Evolutionary conservation across 2,329 filamentous ascomycete species (phyloP).

Genomic region (Colletotrichum musicola): DNA sequence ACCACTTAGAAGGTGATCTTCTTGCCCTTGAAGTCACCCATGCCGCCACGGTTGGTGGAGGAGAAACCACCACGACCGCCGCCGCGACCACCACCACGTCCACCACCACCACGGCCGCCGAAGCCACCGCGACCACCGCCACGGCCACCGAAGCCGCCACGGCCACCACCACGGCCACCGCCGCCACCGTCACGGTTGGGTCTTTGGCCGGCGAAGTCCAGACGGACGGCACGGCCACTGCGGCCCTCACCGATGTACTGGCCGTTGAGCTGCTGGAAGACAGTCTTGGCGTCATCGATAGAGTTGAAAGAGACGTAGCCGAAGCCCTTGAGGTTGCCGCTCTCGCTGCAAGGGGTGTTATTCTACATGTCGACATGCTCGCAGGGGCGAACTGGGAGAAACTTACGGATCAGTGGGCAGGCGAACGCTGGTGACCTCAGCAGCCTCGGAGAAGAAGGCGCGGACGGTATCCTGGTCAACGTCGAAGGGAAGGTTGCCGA

Average conservation of each 20-base stretch:
- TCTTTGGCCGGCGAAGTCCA: constrained; percentile 83
- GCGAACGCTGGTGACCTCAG: constrained; percentile 81
- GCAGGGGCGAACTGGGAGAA: background rate
- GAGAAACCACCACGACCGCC: constrained; percentile 67
- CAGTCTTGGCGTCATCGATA: constrained; percentile 84
- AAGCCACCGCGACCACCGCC: constrained; percentile 60
- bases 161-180: constrained; percentile 63
- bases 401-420: constrained; percentile 86
- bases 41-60: constrained; percentile 53
- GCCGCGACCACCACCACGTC: constrained; percentile 64
- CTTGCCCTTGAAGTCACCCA: constrained; percentile 72
- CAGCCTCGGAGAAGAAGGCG: constrained; percentile 79
- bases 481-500: constrained; percentile 91
- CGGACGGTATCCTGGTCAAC: constrained; percentile 81
- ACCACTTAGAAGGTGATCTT: constrained; percentile 77
- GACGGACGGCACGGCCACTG: constrained; percentile 79
- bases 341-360: constrained; percentile 67
- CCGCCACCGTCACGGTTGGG: constrained; percentile 65
- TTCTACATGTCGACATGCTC: background rate
- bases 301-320: constrained; percentile 89
- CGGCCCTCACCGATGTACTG: constrained; percentile 73
- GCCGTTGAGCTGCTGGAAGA: constrained; percentile 78
- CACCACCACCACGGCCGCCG: constrained; percentile 63
- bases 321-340: constrained; percentile 89
- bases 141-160: constrained; percentile 64